Conservation (phyloP, 805 yeast genomes). For the Blastobotrys terrestris region DNA sequence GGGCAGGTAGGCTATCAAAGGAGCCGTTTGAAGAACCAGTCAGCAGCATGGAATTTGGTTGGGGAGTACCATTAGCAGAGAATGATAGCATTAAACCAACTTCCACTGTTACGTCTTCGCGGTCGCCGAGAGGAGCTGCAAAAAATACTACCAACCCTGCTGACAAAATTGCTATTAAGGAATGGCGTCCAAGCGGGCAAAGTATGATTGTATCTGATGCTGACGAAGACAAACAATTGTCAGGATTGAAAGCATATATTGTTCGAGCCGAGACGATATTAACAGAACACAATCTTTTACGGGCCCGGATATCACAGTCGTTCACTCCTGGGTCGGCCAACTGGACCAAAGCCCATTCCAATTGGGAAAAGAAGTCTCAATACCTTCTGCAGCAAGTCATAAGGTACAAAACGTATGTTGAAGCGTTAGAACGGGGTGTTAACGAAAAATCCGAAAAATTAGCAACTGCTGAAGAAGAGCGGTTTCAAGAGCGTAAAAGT, state of each 20-base stretch:
- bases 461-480: not conserved
- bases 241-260: conserved; percentile 36
- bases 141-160: conserved; percentile 17
- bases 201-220: conserved; percentile 27
- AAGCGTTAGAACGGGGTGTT: conserved; percentile 20
- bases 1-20: conserved; percentile 83
- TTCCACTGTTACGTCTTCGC: not conserved
- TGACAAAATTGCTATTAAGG: conserved; percentile 24
- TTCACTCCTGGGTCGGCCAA: conserved; percentile 26
- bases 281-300: conserved; percentile 39
- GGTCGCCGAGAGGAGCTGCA: not conserved
- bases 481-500: not conserved
- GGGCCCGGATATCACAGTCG: conserved; percentile 33
- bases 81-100: not conserved
- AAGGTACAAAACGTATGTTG: conserved; percentile 26
- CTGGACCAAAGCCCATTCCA: conserved; percentile 25
- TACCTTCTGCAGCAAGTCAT: conserved; percentile 26
- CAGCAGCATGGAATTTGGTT: conserved; percentile 73
- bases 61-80: conserved; percentile 36
- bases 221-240: conserved; percentile 34
- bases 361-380: conserved; percentile 31
- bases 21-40: conserved; percentile 69
- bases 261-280: conserved; percentile 35
- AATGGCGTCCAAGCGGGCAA: conserved; percentile 31
- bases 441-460: conserved; percentile 10